Conservation (phyloP, 306 rosid genomes). For the Rosa rugosa region DNA sequence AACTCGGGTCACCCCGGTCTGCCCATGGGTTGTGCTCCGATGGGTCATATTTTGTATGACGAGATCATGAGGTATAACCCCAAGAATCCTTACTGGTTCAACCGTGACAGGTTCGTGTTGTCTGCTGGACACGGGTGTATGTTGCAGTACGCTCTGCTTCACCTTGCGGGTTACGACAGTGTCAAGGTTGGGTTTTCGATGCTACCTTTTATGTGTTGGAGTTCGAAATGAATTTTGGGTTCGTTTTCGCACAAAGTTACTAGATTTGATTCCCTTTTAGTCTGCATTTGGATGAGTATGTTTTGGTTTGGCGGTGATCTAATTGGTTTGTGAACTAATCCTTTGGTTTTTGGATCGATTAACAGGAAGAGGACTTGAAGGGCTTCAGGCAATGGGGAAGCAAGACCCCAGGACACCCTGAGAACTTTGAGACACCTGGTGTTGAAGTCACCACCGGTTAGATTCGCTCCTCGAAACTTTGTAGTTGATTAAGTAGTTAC, state of each 20-base stretch:
- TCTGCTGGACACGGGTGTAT: conserved; percentile 98
- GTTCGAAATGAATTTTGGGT: background rate
- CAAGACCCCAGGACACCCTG: conserved; percentile 96
- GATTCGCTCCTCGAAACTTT: conserved; percentile 13
- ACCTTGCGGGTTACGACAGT: conserved; percentile 92
- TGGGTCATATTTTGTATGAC: conserved; percentile 87
- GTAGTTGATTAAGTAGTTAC: background rate
- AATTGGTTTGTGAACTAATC: conserved; percentile 13
- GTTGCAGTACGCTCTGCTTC: conserved; percentile 92
- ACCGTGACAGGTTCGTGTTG: conserved; percentile 89
- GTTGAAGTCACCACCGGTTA: conserved; percentile 95
- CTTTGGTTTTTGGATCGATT: conserved; percentile 21
- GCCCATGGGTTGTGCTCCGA: conserved; percentile 98
- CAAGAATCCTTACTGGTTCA: conserved; percentile 89
- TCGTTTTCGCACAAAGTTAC: background rate
- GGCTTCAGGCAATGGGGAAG: conserved; percentile 91
- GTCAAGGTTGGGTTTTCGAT: conserved; percentile 45
- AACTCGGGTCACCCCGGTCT: conserved; percentile 96
- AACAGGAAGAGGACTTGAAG: conserved; percentile 85
- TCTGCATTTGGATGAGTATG: background rate
- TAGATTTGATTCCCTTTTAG: background rate
- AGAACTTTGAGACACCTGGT: conserved; percentile 93
- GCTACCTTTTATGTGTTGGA: background rate
- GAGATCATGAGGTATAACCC: conserved; percentile 91
- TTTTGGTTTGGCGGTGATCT: background rate